Conservation (phyloP, 805 yeast species). For the Kuraishia borneana region DNA sequence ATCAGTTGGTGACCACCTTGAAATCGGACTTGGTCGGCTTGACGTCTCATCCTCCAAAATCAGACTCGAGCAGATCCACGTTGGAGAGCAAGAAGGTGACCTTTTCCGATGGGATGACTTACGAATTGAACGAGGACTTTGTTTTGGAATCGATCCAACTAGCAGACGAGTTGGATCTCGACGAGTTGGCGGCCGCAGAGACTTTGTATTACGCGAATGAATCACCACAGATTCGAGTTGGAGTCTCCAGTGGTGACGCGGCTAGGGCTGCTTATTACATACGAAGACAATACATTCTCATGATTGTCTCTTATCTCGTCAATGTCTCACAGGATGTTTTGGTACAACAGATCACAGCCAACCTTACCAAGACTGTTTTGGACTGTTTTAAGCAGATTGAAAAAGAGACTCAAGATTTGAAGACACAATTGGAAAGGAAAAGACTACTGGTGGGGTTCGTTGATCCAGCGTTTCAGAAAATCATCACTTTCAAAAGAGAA, state of each 20-base stretch:
- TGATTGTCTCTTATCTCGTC: conserved; percentile 37
- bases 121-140: conserved; percentile 55
- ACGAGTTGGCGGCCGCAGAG: conserved; percentile 70
- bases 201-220: conserved; percentile 38
- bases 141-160: conserved; percentile 44
- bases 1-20: conserved; percentile 14
- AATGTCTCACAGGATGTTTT: conserved; percentile 7
- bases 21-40: conserved; percentile 33
- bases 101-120: conserved; percentile 46
- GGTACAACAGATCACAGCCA: background rate
- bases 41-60: conserved; percentile 30
- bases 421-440: conserved; percentile 37
- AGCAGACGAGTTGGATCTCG: conserved; percentile 59
- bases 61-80: conserved; percentile 31
- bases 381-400: conserved; percentile 51
- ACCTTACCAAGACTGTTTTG: conserved; percentile 31
- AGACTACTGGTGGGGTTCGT: conserved; percentile 41
- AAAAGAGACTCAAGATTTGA: conserved; percentile 38
- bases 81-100: conserved; percentile 35
- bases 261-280: conserved; percentile 61
- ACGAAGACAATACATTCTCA: conserved; percentile 65
- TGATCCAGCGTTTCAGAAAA: conserved; percentile 31
- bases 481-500: conserved; percentile 47
- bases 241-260: conserved; percentile 38
- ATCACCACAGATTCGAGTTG: conserved; percentile 23